Percentiles rank a stretch among this genome's conserved stretches.
Conservation (phyloP, 2,329 filamentous ascomycete species). For the Sporothrix euskadiensis region DNA sequence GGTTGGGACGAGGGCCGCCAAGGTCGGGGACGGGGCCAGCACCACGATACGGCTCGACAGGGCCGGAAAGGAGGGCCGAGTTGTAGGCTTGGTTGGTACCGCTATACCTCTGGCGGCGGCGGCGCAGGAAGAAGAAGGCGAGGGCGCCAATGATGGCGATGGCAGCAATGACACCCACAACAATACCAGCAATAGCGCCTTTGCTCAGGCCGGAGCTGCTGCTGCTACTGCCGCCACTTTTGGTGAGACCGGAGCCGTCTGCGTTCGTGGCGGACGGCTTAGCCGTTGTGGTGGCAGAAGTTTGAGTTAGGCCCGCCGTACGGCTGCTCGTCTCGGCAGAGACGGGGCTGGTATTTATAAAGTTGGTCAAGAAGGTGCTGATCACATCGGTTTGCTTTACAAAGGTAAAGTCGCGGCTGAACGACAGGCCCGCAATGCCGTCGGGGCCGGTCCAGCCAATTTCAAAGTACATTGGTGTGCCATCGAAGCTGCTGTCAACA, state of each 20-base stretch:
- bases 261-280: background rate
- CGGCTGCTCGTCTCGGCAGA: background rate
- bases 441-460: background rate
- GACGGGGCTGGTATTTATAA: constrained; percentile 1
- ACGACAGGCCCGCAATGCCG: background rate
- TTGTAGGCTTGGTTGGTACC: constrained; percentile 29
- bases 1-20: constrained; percentile 31
- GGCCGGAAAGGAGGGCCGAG: constrained; percentile 29
- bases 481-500: background rate
- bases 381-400: background rate
- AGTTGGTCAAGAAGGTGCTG: background rate
- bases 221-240: background rate
- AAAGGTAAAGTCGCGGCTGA: background rate
- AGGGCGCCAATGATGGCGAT: constrained; percentile 45
- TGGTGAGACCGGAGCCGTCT: background rate
- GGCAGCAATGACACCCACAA: constrained; percentile 44
- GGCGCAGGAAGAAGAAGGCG: constrained; percentile 48
- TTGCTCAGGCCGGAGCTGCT: constrained; percentile 39
- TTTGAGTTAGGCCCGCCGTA: background rate
- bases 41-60: constrained; percentile 37
- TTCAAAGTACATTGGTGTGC: background rate
- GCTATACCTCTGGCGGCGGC: constrained; percentile 39
- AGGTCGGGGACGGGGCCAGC: constrained; percentile 27
- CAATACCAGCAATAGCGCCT: constrained; percentile 52
- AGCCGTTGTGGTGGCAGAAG: background rate